phyloP scores from a whole-genome alignment of 2,329 filamentous ascomycete genomes.

The Beauveria bassiana region DNA sequence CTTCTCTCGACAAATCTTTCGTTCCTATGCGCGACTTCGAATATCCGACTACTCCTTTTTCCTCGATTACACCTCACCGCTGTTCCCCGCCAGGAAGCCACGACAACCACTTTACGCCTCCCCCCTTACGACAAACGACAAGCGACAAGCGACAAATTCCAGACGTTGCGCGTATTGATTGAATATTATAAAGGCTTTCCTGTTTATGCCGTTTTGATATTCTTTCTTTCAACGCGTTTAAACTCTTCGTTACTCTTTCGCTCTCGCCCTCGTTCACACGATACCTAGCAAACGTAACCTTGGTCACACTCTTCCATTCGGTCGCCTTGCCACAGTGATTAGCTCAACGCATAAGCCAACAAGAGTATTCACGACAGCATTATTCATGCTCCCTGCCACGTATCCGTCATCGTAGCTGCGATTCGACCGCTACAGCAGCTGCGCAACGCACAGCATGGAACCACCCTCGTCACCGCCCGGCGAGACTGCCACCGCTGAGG shows the following conservation, averaged over 20 bases:
- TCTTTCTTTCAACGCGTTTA: background rate
- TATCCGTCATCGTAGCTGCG: constrained; percentile 5
- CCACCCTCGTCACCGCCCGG: constrained; percentile 55
- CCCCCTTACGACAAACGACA: background rate
- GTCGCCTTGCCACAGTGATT: background rate
- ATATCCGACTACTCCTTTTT: background rate
- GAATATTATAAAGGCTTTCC: background rate
- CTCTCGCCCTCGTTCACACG: background rate
- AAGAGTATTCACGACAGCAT: background rate
- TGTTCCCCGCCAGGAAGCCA: constrained; percentile 4
- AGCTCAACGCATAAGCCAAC: background rate
- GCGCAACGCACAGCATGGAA: constrained; percentile 37
- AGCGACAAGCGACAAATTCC: background rate
- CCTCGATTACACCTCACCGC: constrained; percentile 3
- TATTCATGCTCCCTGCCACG: background rate
- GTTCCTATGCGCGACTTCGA: background rate
- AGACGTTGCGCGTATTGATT: background rate
- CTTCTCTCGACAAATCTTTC: background rate
- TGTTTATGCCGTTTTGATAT: background rate
- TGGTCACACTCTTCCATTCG: background rate
- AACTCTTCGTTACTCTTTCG: background rate
- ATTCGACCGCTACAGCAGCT: constrained; percentile 10
- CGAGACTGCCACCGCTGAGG: constrained; percentile 51
- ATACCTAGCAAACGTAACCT: background rate
- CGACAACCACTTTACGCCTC: constrained; percentile 2